Conservation (phyloP, 192 early-diverging fungal species). For the Backusella mclennaniae region DNA sequence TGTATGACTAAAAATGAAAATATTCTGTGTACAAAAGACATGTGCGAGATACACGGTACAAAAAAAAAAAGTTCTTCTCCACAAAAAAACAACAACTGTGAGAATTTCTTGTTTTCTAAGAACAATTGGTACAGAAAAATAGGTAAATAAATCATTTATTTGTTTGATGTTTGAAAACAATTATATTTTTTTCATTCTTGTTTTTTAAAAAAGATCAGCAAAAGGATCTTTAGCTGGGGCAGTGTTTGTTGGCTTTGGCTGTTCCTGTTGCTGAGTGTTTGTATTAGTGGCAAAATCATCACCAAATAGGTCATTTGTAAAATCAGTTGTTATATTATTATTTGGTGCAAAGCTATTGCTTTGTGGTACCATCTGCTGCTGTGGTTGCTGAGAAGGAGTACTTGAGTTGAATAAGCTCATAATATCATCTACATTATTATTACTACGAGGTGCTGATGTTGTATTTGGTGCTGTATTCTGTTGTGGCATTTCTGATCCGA, state of each 20-base stretch:
- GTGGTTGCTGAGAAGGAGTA: constrained; percentile 20
- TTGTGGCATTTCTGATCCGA: constrained; percentile 22
- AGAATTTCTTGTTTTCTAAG: background rate
- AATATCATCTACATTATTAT: constrained; percentile 22
- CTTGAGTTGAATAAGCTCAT: constrained; percentile 21
- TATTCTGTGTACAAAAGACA: background rate
- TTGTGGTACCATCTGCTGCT: background rate
- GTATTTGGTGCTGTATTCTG: constrained; percentile 9
- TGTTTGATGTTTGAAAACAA: background rate
- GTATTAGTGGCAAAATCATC: constrained; percentile 5
- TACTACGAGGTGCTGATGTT: background rate
- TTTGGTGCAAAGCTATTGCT: background rate
- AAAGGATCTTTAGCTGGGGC: constrained; percentile 29
- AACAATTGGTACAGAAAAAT: background rate
- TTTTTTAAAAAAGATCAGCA: constrained; percentile 37
- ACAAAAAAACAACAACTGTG: background rate
- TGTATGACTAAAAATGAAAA: background rate
- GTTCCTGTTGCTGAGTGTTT: constrained; percentile 20
- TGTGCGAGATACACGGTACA: constrained; percentile 1
- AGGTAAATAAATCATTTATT: background rate
- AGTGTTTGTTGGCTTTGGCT: constrained; percentile 21
- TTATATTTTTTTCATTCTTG: background rate
- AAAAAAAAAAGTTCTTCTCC: background rate
- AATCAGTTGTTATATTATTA: background rate
- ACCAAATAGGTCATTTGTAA: constrained; percentile 15